Conservation (phyloP, 2,329 filamentous ascomycete species). For the Penicillium sp. region DNA sequence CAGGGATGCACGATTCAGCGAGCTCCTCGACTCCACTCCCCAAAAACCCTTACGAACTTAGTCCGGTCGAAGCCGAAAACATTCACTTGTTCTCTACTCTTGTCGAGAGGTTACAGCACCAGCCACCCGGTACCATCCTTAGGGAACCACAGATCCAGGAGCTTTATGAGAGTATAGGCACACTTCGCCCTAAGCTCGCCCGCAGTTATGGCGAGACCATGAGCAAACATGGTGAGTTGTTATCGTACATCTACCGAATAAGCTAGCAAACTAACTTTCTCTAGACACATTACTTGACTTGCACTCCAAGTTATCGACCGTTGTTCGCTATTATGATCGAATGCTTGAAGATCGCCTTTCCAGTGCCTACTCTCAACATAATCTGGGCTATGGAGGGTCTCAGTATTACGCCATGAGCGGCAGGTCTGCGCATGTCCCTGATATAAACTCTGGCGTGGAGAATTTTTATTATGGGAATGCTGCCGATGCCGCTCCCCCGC, state of each 20-base stretch:
- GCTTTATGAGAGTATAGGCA: constrained; percentile 94
- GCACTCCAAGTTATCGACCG: constrained; percentile 90
- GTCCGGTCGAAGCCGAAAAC: constrained; percentile 89
- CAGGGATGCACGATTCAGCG: constrained; percentile 48
- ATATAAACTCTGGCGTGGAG: constrained; percentile 17
- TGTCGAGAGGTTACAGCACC: constrained; percentile 89
- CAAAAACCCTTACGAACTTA: constrained; percentile 92
- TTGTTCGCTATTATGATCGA: constrained; percentile 93
- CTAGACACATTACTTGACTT: constrained; percentile 86
- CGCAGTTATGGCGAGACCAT: constrained; percentile 97
- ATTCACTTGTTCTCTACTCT: constrained; percentile 94
- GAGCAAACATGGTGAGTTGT: constrained; percentile 85
- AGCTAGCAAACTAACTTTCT: constrained; percentile 17
- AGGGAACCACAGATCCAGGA: constrained; percentile 97
- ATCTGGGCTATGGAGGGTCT: constrained; percentile 54
- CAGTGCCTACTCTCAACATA: constrained; percentile 83
- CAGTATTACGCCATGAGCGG: constrained; percentile 13
- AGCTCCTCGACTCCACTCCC: constrained; percentile 52
- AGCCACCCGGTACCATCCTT: constrained; percentile 92
- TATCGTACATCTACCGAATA: background rate
- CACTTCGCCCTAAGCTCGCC: constrained; percentile 85
- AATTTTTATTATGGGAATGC: constrained; percentile 24
- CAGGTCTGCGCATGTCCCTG: constrained; percentile 10
- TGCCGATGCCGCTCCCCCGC: constrained; percentile 10
- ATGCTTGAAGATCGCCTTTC: constrained; percentile 96